phyloP scores from a whole-genome alignment of 305 asterid species.

The Petunia hybrid region DNA sequence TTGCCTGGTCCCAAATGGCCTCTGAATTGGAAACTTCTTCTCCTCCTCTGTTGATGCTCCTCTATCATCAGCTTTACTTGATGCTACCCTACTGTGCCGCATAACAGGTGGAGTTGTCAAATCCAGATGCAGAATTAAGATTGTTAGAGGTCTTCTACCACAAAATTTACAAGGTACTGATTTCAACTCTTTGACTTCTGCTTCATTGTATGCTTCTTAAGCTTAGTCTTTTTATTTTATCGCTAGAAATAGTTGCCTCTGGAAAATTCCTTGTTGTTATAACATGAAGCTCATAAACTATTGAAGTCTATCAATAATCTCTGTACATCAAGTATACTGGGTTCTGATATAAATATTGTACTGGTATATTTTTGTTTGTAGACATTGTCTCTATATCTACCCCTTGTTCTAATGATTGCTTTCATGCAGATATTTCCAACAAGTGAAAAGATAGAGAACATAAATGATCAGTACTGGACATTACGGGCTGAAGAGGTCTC shows the following conservation, averaged over 20 bases:
- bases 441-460: constrained; percentile 26
- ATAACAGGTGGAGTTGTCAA: constrained; percentile 69
- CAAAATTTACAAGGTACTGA: constrained; percentile 65
- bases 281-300: neutral
- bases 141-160: constrained; percentile 74
- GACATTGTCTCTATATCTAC: neutral
- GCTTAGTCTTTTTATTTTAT: constrained; percentile 15
- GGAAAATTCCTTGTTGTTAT: neutral
- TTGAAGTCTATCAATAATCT: neutral
- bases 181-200: neutral
- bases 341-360: neutral
- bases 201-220: constrained; percentile 7
- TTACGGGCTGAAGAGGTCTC: constrained; percentile 32
- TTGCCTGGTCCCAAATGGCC: neutral
- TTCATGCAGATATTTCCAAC: constrained; percentile 24
- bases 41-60: constrained; percentile 24
- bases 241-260: constrained; percentile 5
- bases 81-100: constrained; percentile 32
- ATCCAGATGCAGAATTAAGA: constrained; percentile 72
- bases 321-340: too few species aligned
- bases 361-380: neutral
- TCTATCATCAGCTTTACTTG: constrained; percentile 34
- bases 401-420: constrained; percentile 6
- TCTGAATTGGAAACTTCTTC: neutral
- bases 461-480: constrained; percentile 37